These are phyloP conservation scores for Mucor mucedo DNA, from an alignment of 371 early-diverging fungal species.

Conservation along the genomic window DNA sequence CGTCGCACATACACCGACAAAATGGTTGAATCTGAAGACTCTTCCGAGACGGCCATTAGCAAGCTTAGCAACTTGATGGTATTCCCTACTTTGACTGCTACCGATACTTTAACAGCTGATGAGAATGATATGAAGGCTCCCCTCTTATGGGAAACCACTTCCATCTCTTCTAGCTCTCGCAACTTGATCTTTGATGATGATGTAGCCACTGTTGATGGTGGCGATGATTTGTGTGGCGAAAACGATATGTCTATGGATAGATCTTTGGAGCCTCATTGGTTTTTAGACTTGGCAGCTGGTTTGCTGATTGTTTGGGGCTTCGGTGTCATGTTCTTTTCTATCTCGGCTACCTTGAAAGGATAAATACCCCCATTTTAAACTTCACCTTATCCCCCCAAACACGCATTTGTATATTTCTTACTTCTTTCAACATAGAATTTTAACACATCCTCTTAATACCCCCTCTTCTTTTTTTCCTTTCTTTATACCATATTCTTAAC, in stretches of 20 bases:
- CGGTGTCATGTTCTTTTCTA: constrained; percentile 43
- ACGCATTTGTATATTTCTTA: not conserved
- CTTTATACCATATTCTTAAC: not conserved
- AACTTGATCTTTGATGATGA: constrained; percentile 28
- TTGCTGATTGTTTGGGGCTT: constrained; percentile 44
- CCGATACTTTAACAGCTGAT: constrained; percentile 24
- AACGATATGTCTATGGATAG: not conserved
- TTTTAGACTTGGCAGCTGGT: constrained; percentile 34
- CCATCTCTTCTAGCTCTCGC: constrained; percentile 26
- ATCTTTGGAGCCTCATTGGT: constrained; percentile 24
- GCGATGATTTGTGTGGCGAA: not conserved
- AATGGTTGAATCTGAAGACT: not conserved
- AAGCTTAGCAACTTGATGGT: constrained; percentile 10
- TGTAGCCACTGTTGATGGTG: constrained; percentile 31
- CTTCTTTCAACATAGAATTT: not conserved
- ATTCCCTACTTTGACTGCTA: constrained; percentile 28
- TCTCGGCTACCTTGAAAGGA: constrained; percentile 31
- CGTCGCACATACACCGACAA: constrained; percentile 18
- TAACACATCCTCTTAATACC: not conserved
- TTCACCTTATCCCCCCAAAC: not conserved
- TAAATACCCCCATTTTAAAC: not conserved
- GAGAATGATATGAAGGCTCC: constrained; percentile 28
- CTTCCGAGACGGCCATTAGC: not conserved
- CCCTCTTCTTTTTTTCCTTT: not conserved
- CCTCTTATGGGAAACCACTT: constrained; percentile 24